Conservation (phyloP, 495 filamentous ascomycete genomes). For the Annulohypoxylon bovei region DNA sequence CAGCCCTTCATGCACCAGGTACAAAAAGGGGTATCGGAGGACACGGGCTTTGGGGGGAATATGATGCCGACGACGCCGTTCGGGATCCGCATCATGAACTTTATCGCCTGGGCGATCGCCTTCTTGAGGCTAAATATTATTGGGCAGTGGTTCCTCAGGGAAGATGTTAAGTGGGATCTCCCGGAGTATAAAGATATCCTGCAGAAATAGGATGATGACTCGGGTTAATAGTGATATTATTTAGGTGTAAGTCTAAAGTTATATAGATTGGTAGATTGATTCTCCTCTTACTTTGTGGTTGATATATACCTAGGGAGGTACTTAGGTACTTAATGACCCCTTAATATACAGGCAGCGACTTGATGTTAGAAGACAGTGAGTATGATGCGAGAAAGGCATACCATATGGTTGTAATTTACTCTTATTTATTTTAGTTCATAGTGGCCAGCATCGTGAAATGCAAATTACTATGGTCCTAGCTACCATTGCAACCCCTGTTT, state of each 20-base stretch:
- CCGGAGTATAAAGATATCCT: constrained; percentile 54
- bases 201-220: background rate
- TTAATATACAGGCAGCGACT: no score
- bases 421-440: background rate
- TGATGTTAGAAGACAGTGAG: no score
- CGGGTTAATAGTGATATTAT: background rate
- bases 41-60: constrained; percentile 1
- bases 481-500: no score
- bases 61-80: constrained; percentile 44
- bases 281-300: background rate
- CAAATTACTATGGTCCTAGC: no score
- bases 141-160: constrained; percentile 40
- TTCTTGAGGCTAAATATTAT: constrained; percentile 50
- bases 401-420: no score
- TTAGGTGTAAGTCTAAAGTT: background rate
- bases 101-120: constrained; percentile 46
- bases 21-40: constrained; percentile 45
- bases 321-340: no score
- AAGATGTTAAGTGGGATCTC: constrained; percentile 53
- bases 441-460: background rate
- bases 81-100: constrained; percentile 46
- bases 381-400: no score
- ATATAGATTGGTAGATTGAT: background rate
- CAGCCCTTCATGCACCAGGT: constrained; percentile 56
- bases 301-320: no score